Percentiles rank a stretch among this genome's conserved stretches.
Conservation (phyloP, 306 rosid genomes). For the Sophora flavescens region DNA sequence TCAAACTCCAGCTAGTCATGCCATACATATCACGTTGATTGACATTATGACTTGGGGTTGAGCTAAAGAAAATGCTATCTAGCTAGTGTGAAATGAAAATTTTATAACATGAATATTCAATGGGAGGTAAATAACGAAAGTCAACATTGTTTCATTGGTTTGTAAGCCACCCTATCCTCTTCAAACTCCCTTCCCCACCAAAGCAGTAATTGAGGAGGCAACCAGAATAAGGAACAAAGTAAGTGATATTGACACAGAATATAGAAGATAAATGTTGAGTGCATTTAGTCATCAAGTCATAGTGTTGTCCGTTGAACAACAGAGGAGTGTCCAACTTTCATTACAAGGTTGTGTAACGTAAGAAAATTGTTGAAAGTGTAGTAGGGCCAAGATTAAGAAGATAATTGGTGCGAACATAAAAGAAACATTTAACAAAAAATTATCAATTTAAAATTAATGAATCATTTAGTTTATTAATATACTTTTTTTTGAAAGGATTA, state of each 20-base stretch:
- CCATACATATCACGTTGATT: neutral
- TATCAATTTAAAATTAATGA: neutral
- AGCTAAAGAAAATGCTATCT: neutral
- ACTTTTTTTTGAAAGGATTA: too few species aligned
- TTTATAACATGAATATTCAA: neutral
- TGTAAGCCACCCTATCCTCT: neutral
- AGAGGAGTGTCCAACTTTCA: constrained; percentile 49
- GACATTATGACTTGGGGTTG: constrained; percentile 7
- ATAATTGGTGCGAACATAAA: neutral
- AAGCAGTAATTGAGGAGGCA: neutral
- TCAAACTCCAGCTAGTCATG: constrained; percentile 17
- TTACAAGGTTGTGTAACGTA: neutral
- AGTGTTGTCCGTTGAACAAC: neutral
- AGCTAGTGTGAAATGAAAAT: neutral
- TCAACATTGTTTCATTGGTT: constrained; percentile 5
- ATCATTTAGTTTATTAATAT: too few species aligned
- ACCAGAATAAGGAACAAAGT: neutral
- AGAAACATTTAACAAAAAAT: neutral
- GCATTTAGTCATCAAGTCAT: neutral
- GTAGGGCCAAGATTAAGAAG: neutral
- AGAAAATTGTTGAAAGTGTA: neutral
- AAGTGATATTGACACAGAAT: constrained; percentile 17
- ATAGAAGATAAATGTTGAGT: neutral
- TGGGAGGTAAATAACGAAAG: neutral
- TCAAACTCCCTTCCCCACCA: neutral